phyloP scores from a whole-genome alignment of 257 asterid species.

The Rubia yunnanensis region DNA sequence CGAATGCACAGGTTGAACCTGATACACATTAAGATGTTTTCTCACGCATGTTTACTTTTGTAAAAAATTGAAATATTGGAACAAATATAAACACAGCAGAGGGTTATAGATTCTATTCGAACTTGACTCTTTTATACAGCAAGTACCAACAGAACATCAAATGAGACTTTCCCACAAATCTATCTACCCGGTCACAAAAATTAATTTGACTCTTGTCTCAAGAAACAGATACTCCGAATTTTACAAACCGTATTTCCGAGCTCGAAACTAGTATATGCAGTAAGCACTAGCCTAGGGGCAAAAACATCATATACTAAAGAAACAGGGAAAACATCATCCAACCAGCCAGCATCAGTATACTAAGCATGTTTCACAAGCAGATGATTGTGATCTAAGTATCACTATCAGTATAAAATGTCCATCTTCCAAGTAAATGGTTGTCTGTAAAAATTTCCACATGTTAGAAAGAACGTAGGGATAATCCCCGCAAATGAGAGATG shows the following conservation, averaged over 20 bases:
- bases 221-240: background rate
- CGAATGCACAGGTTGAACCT: background rate
- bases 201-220: background rate
- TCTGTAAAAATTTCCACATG: too few relatives aligned
- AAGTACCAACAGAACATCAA: background rate
- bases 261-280: background rate
- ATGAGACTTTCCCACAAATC: background rate
- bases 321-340: background rate
- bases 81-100: background rate
- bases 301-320: background rate
- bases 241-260: background rate
- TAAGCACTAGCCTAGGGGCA: background rate
- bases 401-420: background rate
- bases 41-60: background rate
- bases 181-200: background rate
- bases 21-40: background rate
- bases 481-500: background rate
- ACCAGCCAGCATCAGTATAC: background rate
- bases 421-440: background rate
- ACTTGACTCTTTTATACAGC: background rate
- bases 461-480: too few relatives aligned
- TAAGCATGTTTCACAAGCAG: background rate
- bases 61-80: background rate
- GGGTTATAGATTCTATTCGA: background rate
- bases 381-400: background rate